Percentiles rank a stretch among this genome's conserved stretches.
phyloP scores from a whole-genome alignment of 2,329 filamentous ascomycete species.

The Xylaria sp. region DNA sequence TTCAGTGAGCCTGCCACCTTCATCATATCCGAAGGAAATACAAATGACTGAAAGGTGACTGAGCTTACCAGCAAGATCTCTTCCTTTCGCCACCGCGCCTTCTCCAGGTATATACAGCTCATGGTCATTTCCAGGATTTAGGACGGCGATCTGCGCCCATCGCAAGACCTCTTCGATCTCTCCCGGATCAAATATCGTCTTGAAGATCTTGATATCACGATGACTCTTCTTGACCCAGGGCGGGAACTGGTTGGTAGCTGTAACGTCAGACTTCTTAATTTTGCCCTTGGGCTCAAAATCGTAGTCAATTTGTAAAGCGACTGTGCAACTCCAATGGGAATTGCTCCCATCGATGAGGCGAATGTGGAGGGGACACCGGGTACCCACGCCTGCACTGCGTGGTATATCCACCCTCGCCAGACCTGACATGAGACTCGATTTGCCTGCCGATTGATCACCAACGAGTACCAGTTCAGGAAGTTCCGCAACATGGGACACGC shows the following conservation, averaged over 20 bases:
- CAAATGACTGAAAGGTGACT: slow-evolving; percentile 21
- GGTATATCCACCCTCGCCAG: slow-evolving; percentile 70
- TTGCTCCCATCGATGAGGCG: slow-evolving; percentile 68
- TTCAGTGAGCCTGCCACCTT: neutral
- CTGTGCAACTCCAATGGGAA: slow-evolving; percentile 72
- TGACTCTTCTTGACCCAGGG: slow-evolving; percentile 69
- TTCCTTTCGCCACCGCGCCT: slow-evolving; percentile 54
- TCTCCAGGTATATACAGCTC: slow-evolving; percentile 65
- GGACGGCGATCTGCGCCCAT: slow-evolving; percentile 79
- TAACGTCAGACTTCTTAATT: slow-evolving; percentile 60
- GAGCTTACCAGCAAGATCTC: slow-evolving; percentile 47
- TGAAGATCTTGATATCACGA: slow-evolving; percentile 67
- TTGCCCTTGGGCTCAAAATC: slow-evolving; percentile 57
- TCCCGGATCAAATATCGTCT: slow-evolving; percentile 67
- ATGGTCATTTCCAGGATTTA: slow-evolving; percentile 71
- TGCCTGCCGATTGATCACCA: slow-evolving; percentile 86
- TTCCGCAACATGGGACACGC: slow-evolving; percentile 75
- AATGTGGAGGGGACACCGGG: slow-evolving; percentile 83
- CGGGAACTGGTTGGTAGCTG: slow-evolving; percentile 64
- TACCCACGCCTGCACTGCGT: slow-evolving; percentile 66
- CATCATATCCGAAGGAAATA: neutral
- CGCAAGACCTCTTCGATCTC: slow-evolving; percentile 74
- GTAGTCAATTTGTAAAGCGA: slow-evolving; percentile 75
- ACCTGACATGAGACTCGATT: slow-evolving; percentile 68
- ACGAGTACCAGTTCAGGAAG: slow-evolving; percentile 85